Evolutionary conservation across 257 asterid genomes (phyloP), one percentile per base, ranked within the genome.

Genomic region (Salvia miltiorrhiza): DNA sequence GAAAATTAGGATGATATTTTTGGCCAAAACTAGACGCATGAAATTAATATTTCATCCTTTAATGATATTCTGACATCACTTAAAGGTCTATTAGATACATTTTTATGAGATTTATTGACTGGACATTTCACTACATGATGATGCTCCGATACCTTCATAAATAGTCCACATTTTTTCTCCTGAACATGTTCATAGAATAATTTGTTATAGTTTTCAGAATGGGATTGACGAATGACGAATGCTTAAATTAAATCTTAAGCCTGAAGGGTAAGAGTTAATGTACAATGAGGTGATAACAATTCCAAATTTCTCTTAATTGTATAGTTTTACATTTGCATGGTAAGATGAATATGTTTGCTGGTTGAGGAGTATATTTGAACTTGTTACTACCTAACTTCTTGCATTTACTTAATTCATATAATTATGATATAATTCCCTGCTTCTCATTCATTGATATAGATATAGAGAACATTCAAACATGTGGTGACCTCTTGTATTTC

Each of bases 321-420:
- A 1, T 44, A 41, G 35, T 7, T 26, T 35, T 35, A 3, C 60
- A 9, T 32, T 5, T 68, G 54, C 58, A 4, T 39, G 3, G 24
- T 58, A 20, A 44, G 40, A 53, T 65, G 39, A 33, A 24, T 64
- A 55, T 56, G 61, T 32, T 60, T 39, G 48, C 71, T 41, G 49
- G 26, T 28, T 60, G 5, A 9, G 28, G 66, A n/a, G 11, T 52
- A 50, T 59, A 11, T 62, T 30, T 43, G 61, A 28, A 40, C 20
- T 6, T 17, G 62, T 55, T 33, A 6, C 67, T 40, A 66, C 59
- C 63, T 67, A 52, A 48, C 57, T 28, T 74, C 43, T 23, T 8
- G 2, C 60, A n/a, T 68, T 49, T 50, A 47, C 47, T 57, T 3
- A 56, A 55, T 55, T 43, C 28, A 14, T 23, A 20, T 32, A 5